Evolutionary conservation across 176 grass and related monocot genomes (phyloP), one percentile per base, ranked within the genome.

Genomic region (Dendrocalamus sinicus): DNA sequence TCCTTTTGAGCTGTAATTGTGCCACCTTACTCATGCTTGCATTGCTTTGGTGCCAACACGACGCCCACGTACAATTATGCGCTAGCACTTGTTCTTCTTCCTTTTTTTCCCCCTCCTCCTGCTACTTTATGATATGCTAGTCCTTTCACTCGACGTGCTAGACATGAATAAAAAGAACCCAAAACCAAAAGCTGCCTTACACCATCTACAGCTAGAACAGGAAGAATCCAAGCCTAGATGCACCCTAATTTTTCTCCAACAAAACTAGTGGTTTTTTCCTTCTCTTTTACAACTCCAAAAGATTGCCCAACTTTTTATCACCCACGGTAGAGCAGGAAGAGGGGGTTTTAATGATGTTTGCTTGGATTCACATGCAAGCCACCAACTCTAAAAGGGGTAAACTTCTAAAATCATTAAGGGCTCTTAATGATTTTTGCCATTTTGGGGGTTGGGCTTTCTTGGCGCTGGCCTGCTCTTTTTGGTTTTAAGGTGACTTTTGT

Each of bases 321-420:
- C 0, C 30, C 30, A 32, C 30, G 30, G 30, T 32, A 61, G 59
- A 62, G 4, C 3, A 13, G 26, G 9, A 1, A 13, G 26, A 1
- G 28, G 26, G 44, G 53, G 32, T 53, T 84, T 76, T 7, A 75
- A 67, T 84, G 60, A 55, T 67, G 72, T 5, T 4, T 35, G 20
- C 72, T 66, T 75, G 77, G 58, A 37, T 51, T 82, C 86, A 48
- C 85, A 67, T 75, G 85, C 59, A 15, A 54, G 76, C 32, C 77
- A 35, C 32, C 32, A 35, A 35, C 32, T 35, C 32, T 4, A 35
- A 35, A 35, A 35, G 32, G 32, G 32, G 32, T 35, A 35, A 35
- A 35, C 32, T 35, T 35, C 32, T 35, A 35, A 35, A 35, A 35
- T 35, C 32, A 35, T 35, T 35, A 35, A 35, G 32, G 32, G 32